A percentile compares a stretch with the other conserved stretches of the same genome.
Evolutionary conservation across 2,329 filamentous ascomycete genomes (phyloP).

Genomic region (Xylaria multiplex): DNA sequence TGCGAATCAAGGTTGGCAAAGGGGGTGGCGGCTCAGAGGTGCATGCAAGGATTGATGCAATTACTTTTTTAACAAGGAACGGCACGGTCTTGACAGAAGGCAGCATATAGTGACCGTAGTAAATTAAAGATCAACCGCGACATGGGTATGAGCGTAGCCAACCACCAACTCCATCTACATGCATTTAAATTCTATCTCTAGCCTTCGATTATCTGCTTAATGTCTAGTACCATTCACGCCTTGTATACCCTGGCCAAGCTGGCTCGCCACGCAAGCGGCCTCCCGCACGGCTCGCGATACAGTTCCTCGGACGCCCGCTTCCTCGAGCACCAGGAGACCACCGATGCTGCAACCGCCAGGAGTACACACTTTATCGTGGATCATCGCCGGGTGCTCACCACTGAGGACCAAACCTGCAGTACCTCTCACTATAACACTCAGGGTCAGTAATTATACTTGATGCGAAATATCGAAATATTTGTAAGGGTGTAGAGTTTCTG

Average conservation of each 20-base stretch:
- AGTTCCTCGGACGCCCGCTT: slow-evolving; percentile 73
- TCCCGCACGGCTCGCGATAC: slow-evolving; percentile 76
- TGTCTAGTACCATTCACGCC: slow-evolving; percentile 59
- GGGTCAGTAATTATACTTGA: slow-evolving; percentile 11
- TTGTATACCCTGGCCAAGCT: slow-evolving; percentile 67
- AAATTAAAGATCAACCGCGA: slow-evolving; percentile 28
- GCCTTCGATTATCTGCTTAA: slow-evolving; percentile 37
- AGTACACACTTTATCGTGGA: slow-evolving; percentile 80
- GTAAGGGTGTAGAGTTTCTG: background rate
- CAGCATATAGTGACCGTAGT: slow-evolving; percentile 12
- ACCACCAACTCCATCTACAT: slow-evolving; percentile 33
- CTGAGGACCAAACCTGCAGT: slow-evolving; percentile 74
- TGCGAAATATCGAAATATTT: background rate
- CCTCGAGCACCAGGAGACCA: slow-evolving; percentile 77
- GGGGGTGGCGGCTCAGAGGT: background rate
- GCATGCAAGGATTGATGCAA: slow-evolving; percentile 1
- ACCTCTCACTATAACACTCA: slow-evolving; percentile 64
- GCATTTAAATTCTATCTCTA: slow-evolving; percentile 22
- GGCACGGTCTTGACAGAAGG: background rate
- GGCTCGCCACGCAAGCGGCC: slow-evolving; percentile 74
- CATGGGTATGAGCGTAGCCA: slow-evolving; percentile 23
- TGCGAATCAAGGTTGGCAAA: background rate
- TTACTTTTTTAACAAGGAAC: slow-evolving; percentile 6
- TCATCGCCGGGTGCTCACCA: slow-evolving; percentile 78
- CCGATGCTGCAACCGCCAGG: slow-evolving; percentile 82